Evolutionary conservation across 306 rosid species (phyloP).

Genomic region (Ormosia semicastrata): DNA sequence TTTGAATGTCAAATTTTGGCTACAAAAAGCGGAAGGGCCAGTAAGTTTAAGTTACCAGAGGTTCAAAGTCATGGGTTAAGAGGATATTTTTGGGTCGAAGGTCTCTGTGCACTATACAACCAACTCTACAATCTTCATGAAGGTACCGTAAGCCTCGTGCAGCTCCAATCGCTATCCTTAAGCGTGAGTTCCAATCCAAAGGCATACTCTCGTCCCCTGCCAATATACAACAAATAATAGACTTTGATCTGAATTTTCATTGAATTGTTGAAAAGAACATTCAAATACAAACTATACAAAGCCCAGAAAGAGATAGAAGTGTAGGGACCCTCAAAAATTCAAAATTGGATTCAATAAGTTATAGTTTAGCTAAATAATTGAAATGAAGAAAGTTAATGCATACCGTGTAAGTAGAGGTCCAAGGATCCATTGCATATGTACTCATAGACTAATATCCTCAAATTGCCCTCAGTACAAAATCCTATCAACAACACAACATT

Average conservation of each 20-base stretch:
- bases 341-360: not conserved
- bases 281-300: not conserved
- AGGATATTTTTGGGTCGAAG: constrained; percentile 86
- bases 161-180: constrained; percentile 77
- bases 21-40: not conserved
- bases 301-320: not conserved
- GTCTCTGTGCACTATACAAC: constrained; percentile 89
- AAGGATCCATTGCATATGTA: constrained; percentile 85
- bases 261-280: not conserved
- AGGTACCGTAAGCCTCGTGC: constrained; percentile 92
- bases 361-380: not conserved
- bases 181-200: constrained; percentile 72
- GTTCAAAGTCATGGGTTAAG: constrained; percentile 90
- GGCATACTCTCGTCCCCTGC: constrained; percentile 55
- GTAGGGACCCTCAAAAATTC: not conserved
- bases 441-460: constrained; percentile 84
- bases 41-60: constrained; percentile 51
- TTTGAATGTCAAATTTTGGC: not conserved
- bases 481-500: constrained; percentile 90
- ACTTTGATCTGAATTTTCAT: not conserved
- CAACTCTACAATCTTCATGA: constrained; percentile 99
- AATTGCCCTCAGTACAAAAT: constrained; percentile 64
- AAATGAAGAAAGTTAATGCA: constrained; percentile 20
- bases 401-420: constrained; percentile 88
- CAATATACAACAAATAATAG: constrained; percentile 13